Base-by-base conservation (phyloP, 1,139 yeast genomes). In the Protomyces gravidus region DNA sequence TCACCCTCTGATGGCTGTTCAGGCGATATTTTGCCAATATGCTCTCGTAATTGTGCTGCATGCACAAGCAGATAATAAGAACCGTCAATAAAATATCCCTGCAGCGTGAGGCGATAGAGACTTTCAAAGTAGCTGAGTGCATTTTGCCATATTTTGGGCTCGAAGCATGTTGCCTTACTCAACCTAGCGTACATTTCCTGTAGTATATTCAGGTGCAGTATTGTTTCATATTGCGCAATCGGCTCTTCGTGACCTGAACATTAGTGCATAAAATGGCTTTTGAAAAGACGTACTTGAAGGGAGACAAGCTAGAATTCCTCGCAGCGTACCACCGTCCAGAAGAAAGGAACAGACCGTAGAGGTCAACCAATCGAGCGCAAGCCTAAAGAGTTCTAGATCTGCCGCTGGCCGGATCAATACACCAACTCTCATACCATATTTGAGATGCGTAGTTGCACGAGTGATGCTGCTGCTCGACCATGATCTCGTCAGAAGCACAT, bases 1-100 rank as follows among this genome's bases (percentile, higher is more conserved):
- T 30, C 36, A 13, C 36, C 5, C n/a, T 30, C 36, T 15, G 19
- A 28, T 5, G 15, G 36, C 11, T 30, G 15, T 30, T 30, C 36
- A 30, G 36, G 11, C n/a, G n/a, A n/a, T n/a, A n/a, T n/a, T 13
- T 5, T 5, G 13, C 36, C n/a, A 15, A 30, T 30, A 15, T 30
- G 36, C 13, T 30, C 36, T 5, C 11, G 36, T 13, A 30, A 15
- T 15, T 30, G 15, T 5, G 36, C 66, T 23, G 64, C 49, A 21
- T 64, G 49, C 23, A 64, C 67, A n/a, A 63, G 60, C 19, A 66
- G 52, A 5, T 61, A 62, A 9, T 56, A 64, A 9, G 65, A 62
- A 3, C 66, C 67, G 6, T 62, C 64, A 11, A 65, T 33, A 49
- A 65, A 62, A 50, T 61, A 61, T 19, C 68, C 67, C 55, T 63